A percentile compares a stretch with the other conserved stretches of the same genome.
phyloP scores from a whole-genome alignment of 2,329 filamentous ascomycete species.

The Beauveria sp. region DNA sequence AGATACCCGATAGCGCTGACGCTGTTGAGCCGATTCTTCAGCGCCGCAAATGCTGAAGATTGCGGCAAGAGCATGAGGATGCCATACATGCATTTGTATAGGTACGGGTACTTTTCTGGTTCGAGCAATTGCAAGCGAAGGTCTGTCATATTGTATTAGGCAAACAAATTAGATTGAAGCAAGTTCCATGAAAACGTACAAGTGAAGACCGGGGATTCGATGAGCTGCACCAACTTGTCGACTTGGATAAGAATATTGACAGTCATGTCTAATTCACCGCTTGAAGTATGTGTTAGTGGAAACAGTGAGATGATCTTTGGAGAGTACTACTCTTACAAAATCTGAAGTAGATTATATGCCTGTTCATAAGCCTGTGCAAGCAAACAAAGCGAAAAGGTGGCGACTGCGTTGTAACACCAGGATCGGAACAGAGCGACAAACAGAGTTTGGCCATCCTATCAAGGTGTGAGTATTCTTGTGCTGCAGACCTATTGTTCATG shows the following conservation, averaged over 20 bases:
- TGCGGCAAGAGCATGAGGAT: conserved; percentile 97
- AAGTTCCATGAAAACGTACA: conserved; percentile 48
- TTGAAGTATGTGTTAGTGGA: conserved; percentile 26
- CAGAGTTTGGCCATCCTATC: conserved; percentile 83
- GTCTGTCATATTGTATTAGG: conserved; percentile 44
- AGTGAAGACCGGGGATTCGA: conserved; percentile 96
- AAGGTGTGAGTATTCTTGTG: not conserved
- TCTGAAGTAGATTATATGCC: conserved; percentile 89
- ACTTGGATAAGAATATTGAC: conserved; percentile 98
- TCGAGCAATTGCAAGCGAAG: conserved; percentile 90
- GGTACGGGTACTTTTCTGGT: conserved; percentile 86
- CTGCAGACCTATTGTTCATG: not conserved
- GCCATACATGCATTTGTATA: conserved; percentile 97
- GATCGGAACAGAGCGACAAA: conserved; percentile 92
- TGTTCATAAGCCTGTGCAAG: conserved; percentile 97
- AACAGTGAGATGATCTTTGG: not conserved
- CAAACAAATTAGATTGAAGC: not conserved
- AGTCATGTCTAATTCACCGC: conserved; percentile 95
- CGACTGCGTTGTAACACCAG: conserved; percentile 98
- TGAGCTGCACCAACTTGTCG: conserved; percentile 91
- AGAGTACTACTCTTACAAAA: conserved; percentile 59
- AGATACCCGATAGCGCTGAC: conserved; percentile 95
- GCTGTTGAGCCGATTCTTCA: conserved; percentile 94
- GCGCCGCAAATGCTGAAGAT: conserved; percentile 89
- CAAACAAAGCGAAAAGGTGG: conserved; percentile 91